These are phyloP conservation scores for Metschnikowia chrysomelidarum DNA, from an alignment of 805 yeast genomes.

Conservation along the genomic window DNA sequence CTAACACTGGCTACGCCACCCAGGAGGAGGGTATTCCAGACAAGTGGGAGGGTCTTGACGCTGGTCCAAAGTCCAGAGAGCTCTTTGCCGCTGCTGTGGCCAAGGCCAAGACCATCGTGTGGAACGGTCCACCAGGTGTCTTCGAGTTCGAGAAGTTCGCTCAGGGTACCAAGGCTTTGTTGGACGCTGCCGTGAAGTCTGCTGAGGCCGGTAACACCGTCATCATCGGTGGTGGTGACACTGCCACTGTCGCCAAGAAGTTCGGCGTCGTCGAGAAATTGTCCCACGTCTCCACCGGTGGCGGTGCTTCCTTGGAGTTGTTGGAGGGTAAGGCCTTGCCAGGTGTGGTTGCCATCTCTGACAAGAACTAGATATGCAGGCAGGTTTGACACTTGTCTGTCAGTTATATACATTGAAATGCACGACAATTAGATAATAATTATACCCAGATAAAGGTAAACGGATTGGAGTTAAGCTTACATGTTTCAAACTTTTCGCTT, in stretches of 20 bases:
- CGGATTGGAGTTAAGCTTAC: no score
- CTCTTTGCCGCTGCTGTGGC: constrained; percentile 80
- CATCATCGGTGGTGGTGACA: constrained; percentile 99
- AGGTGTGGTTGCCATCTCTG: constrained; percentile 92
- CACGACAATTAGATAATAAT: no score
- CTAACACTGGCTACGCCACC: constrained; percentile 79
- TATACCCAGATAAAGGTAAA: no score
- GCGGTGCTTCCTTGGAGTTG: constrained; percentile 99
- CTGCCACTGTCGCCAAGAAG: constrained; percentile 99
- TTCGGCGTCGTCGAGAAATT: constrained; percentile 94
- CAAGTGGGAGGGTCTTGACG: constrained; percentile 93
- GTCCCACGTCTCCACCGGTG: constrained; percentile 99
- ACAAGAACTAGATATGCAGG: constrained; percentile 40
- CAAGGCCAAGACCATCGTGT: constrained; percentile 94
- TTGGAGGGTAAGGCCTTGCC: constrained; percentile 98
- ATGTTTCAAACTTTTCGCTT: no score
- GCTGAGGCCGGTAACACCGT: constrained; percentile 89
- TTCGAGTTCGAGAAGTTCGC: constrained; percentile 95
- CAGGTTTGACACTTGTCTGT: constrained; percentile 8
- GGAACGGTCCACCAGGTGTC: constrained; percentile 99
- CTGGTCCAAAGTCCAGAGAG: constrained; percentile 85
- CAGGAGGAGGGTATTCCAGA: constrained; percentile 92
- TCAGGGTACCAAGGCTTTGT: constrained; percentile 84
- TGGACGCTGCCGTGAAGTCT: constrained; percentile 84
- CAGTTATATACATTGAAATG: no score